These are phyloP conservation scores for Rhizophagus sp. DNA, from an alignment of 192 early-diverging fungal species.

Conservation along the genomic window DNA sequence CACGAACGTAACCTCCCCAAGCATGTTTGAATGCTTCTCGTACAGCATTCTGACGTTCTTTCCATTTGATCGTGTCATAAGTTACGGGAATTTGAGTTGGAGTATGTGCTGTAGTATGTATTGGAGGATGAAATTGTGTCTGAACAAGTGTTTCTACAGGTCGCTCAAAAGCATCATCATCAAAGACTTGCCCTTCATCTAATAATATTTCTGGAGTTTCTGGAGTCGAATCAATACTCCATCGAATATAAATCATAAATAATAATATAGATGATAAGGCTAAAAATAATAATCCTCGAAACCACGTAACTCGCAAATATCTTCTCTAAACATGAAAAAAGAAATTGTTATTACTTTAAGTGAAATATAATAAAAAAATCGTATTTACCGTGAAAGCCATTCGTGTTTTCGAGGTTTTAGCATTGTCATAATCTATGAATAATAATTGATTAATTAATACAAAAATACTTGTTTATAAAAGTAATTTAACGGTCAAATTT, in stretches of 20 bases:
- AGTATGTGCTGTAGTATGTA: no score
- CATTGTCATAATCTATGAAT: background rate
- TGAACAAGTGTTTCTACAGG: background rate
- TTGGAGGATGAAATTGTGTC: no score
- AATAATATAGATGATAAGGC: background rate
- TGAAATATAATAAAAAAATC: background rate
- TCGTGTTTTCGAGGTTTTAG: background rate
- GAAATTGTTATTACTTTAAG: background rate
- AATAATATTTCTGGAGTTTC: no score
- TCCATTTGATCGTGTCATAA: constrained; percentile 32
- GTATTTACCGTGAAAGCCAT: background rate
- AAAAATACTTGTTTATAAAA: background rate
- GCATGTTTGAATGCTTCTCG: constrained; percentile 69
- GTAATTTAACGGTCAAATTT: background rate
- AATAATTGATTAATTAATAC: background rate
- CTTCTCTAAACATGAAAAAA: background rate
- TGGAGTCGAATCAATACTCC: background rate
- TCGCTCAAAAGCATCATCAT: background rate
- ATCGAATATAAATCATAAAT: background rate
- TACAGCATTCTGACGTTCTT: constrained; percentile 58
- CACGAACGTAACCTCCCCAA: constrained; percentile 78
- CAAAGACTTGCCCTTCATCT: no score
- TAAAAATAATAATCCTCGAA: background rate
- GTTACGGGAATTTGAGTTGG: background rate
- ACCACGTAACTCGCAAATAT: background rate